A percentile compares a stretch with the other conserved stretches of the same genome.
These are phyloP conservation scores for Tolypocladium tundrense DNA, from an alignment of 2,329 filamentous ascomycete genomes.

Conservation along the genomic window DNA sequence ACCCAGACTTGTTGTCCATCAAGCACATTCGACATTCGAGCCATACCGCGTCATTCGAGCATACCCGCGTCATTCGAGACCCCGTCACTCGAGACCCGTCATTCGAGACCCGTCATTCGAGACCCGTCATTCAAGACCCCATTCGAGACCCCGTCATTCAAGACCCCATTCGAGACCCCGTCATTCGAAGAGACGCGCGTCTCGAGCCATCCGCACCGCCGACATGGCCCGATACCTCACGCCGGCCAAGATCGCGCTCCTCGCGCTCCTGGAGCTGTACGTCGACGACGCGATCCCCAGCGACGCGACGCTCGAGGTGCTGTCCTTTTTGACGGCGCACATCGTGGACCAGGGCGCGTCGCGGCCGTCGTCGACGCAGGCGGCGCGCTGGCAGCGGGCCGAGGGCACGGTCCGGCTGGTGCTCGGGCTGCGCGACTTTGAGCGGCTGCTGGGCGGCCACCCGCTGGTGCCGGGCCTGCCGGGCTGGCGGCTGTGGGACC, in stretches of 20 bases:
- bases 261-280: conserved; percentile 76
- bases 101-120: too few relatives aligned
- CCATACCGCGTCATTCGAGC: too few relatives aligned
- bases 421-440: conserved; percentile 47
- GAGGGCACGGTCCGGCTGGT: conserved; percentile 41
- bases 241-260: conserved; percentile 76
- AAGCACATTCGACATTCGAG: too few relatives aligned
- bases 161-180: too few relatives aligned
- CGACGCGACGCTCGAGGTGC: conserved; percentile 54
- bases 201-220: too few relatives aligned
- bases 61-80: too few relatives aligned
- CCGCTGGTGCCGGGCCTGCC: conserved; percentile 49
- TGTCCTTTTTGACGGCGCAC: conserved; percentile 70
- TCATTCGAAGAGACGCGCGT: too few relatives aligned
- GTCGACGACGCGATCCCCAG: conserved; percentile 58
- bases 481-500: conserved; percentile 77
- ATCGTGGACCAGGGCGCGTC: conserved; percentile 40
- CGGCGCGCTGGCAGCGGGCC: conserved; percentile 34
- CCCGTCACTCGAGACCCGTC: too few relatives aligned
- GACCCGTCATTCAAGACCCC: too few relatives aligned
- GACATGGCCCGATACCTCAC: conserved; percentile 74
- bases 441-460: conserved; percentile 43
- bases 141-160: too few relatives aligned
- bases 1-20: too few relatives aligned
- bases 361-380: conserved; percentile 15